Percentiles rank a stretch among this genome's conserved stretches.
These are phyloP conservation scores for Pterocarpus macrocarpus DNA, from an alignment of 306 rosid species.

Conservation along the genomic window DNA sequence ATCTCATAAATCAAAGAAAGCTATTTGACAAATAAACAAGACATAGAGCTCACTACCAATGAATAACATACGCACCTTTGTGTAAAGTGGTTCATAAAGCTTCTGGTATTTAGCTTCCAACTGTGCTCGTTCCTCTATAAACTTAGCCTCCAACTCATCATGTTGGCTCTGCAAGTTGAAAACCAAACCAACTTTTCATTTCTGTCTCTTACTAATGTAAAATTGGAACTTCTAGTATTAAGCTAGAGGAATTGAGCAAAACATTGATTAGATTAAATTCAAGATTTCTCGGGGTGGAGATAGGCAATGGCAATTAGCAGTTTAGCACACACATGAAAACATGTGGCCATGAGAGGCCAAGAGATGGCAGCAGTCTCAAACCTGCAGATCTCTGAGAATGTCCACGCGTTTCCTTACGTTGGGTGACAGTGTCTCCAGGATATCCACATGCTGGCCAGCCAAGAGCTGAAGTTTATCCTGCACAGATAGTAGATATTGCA, in stretches of 20 bases:
- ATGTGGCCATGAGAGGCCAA: background rate
- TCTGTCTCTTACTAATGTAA: background rate
- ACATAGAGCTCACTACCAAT: background rate
- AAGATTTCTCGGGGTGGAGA: too few species aligned
- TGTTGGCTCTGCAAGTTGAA: slow-evolving; percentile 51
- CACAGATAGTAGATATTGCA: slow-evolving; percentile 34
- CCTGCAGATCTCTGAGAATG: slow-evolving; percentile 60
- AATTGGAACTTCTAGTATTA: slow-evolving; percentile 12
- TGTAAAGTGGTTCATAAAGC: slow-evolving; percentile 57
- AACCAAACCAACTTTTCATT: slow-evolving; percentile 32
- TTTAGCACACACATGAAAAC: background rate
- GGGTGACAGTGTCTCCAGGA: slow-evolving; percentile 54
- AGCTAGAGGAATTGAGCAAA: background rate
- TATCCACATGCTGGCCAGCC: slow-evolving; percentile 50
- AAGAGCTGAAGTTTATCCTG: slow-evolving; percentile 58
- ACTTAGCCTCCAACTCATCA: slow-evolving; percentile 55
- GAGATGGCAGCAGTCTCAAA: slow-evolving; percentile 35
- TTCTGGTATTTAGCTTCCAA: slow-evolving; percentile 65
- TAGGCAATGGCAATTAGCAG: background rate
- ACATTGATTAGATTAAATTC: too few species aligned
- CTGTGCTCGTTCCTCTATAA: slow-evolving; percentile 58
- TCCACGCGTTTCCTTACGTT: slow-evolving; percentile 58
- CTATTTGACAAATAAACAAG: slow-evolving; percentile 17
- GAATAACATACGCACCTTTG: slow-evolving; percentile 52
- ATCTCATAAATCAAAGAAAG: slow-evolving; percentile 16